These are phyloP conservation scores for Pichia sp. DNA, from an alignment of 1,139 yeast species.

Conservation along the genomic window DNA sequence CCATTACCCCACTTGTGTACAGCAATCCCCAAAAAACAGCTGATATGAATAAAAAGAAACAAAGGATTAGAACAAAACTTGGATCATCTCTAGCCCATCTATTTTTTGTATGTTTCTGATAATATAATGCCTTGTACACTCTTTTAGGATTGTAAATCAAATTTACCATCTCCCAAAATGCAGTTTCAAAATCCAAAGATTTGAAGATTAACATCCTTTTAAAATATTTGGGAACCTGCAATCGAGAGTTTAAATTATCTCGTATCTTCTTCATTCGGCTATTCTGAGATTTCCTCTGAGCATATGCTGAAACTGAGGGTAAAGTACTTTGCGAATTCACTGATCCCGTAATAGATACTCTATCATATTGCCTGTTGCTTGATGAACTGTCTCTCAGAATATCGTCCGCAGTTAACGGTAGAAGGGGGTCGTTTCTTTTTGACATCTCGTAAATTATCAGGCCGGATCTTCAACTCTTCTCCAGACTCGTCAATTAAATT, in stretches of 20 bases:
- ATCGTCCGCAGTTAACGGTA: conserved; percentile 18
- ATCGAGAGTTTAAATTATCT: conserved; percentile 19
- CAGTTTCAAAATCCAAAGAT: conserved; percentile 84
- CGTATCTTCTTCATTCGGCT: conserved; percentile 19
- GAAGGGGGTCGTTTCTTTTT: conserved; percentile 5
- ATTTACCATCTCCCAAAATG: conserved; percentile 82
- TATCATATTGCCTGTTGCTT: conserved; percentile 7
- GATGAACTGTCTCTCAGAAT: conserved; percentile 8
- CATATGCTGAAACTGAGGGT: conserved; percentile 23
- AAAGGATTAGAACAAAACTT: conserved; percentile 66
- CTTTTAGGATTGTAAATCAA: conserved; percentile 68
- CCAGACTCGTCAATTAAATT: no score
- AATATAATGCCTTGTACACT: conserved; percentile 75
- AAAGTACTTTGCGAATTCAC: conserved; percentile 24
- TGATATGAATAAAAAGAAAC: conserved; percentile 56
- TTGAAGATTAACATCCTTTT: conserved; percentile 62
- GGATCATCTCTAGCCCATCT: conserved; percentile 90
- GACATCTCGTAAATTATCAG: no score
- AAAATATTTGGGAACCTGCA: conserved; percentile 35
- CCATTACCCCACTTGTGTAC: conserved; percentile 55
- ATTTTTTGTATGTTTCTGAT: conserved; percentile 63
- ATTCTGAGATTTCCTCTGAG: conserved; percentile 23
- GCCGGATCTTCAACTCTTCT: no score
- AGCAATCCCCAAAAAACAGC: conserved; percentile 91
- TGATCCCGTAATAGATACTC: conserved; percentile 21